phyloP scores from a whole-genome alignment of 2,329 filamentous ascomycete genomes.

The Elsinoe fawcettii region DNA sequence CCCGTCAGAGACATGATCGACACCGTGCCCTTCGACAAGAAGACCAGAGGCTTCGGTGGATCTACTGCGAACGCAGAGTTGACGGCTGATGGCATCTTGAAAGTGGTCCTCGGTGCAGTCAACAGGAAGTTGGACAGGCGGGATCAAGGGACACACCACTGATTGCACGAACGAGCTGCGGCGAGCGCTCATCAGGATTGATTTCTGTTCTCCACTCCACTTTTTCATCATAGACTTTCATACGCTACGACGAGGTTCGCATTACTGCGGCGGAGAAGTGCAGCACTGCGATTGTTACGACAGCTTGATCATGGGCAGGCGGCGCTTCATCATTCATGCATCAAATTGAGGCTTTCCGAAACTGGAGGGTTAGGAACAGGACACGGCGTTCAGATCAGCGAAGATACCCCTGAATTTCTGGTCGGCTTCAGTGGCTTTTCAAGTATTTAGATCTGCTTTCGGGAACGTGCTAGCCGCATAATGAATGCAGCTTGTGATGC shows the following conservation, averaged over 20 bases:
- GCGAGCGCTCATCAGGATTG: not conserved
- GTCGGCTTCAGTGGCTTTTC: not conserved
- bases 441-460: not conserved
- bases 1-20: slow-evolving; percentile 82
- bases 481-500: too few species aligned
- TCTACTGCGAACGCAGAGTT: not conserved
- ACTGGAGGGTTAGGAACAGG: too few species aligned
- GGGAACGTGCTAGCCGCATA: not conserved
- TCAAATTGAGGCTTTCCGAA: too few species aligned
- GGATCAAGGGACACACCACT: slow-evolving; percentile 21
- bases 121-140: slow-evolving; percentile 56
- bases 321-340: too few species aligned
- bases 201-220: not conserved
- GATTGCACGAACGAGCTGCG: not conserved
- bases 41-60: slow-evolving; percentile 49
- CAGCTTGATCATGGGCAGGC: too few species aligned
- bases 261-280: too few species aligned
- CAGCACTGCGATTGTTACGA: too few species aligned
- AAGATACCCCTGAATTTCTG: not conserved
- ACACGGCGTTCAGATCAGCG: not conserved
- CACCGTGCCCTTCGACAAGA: slow-evolving; percentile 65
- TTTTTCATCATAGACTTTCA: not conserved
- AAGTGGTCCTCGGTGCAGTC: slow-evolving; percentile 67
- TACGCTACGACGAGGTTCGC: not conserved
- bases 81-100: slow-evolving; percentile 9